These are phyloP conservation scores for Trichodelitschia bisporula DNA, from an alignment of 495 filamentous ascomycete species.

Conservation along the genomic window DNA sequence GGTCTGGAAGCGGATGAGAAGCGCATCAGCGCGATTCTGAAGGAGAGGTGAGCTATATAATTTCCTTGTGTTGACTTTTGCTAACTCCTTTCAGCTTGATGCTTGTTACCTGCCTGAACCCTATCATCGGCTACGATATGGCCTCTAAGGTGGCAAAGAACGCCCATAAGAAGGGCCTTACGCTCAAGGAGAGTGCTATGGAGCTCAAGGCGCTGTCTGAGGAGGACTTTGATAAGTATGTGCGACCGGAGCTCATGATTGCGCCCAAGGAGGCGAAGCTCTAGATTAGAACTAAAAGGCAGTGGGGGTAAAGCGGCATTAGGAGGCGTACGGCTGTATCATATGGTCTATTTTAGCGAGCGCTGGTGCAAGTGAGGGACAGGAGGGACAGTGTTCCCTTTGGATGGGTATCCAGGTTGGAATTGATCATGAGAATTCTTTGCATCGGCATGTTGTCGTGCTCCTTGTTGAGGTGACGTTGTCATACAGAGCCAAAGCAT, in stretches of 20 bases:
- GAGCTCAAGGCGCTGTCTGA: constrained; percentile 75
- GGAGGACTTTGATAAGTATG: constrained; percentile 76
- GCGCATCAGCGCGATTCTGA: constrained; percentile 63
- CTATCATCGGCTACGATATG: constrained; percentile 96
- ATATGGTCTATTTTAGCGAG: too few relatives aligned
- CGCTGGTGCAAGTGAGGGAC: too few relatives aligned
- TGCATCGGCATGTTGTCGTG: too few relatives aligned
- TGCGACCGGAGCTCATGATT: constrained; percentile 93
- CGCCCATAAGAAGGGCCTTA: constrained; percentile 92
- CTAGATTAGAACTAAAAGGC: background rate
- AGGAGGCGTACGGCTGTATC: too few relatives aligned
- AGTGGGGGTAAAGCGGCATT: too few relatives aligned
- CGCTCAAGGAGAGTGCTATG: constrained; percentile 80
- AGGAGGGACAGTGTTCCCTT: too few relatives aligned
- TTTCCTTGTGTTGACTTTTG: background rate
- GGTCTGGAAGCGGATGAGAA: constrained; percentile 84
- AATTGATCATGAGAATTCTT: too few relatives aligned
- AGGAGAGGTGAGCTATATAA: constrained; percentile 37
- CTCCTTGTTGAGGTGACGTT: too few relatives aligned
- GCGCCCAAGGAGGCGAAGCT: constrained; percentile 36
- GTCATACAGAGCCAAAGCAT: too few relatives aligned
- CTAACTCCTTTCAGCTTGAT: constrained; percentile 43
- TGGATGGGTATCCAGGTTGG: too few relatives aligned
- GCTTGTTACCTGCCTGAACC: constrained; percentile 96
- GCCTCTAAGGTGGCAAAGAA: constrained; percentile 97